These are phyloP conservation scores for Pholiota microspora DNA, from an alignment of 768 basidiomycete species.

Conservation along the genomic window DNA sequence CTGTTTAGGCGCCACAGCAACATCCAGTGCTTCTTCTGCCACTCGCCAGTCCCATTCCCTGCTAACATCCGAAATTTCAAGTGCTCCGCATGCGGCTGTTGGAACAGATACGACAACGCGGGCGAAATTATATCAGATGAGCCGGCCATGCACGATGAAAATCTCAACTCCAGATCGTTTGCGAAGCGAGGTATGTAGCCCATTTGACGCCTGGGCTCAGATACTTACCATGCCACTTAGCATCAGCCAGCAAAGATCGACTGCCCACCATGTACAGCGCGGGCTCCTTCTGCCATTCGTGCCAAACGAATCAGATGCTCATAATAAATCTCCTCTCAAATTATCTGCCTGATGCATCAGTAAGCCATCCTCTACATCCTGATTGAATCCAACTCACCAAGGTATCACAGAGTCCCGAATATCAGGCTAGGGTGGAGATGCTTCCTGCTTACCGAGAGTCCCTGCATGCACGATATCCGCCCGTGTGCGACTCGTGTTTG, in stretches of 20 bases:
- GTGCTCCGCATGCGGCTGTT: conserved; percentile 66
- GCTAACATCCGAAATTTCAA: conserved; percentile 56
- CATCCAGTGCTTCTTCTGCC: conserved; percentile 73
- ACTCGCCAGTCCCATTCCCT: conserved; percentile 41
- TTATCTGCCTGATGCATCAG: conserved; percentile 79
- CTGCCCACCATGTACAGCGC: conserved; percentile 60
- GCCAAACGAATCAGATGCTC: conserved; percentile 91
- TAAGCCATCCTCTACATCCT: conserved; percentile 33
- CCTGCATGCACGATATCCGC: conserved; percentile 81
- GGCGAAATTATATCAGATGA: conserved; percentile 85
- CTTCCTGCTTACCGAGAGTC: conserved; percentile 74
- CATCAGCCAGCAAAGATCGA: conserved; percentile 66
- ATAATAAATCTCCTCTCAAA: conserved; percentile 84
- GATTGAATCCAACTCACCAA: conserved; percentile 2
- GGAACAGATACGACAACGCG: conserved; percentile 68
- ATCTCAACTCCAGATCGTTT: conserved; percentile 68
- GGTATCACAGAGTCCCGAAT: conserved; percentile 63
- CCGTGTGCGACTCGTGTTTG: conserved; percentile 74
- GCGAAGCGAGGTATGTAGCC: conserved; percentile 61
- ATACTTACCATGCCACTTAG: conserved; percentile 31
- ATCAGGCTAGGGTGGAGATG: conserved; percentile 56
- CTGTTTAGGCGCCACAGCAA: conserved; percentile 54
- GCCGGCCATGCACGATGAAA: conserved; percentile 84
- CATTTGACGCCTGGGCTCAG: background rate
- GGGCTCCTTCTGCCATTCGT: conserved; percentile 79